phyloP scores from a whole-genome alignment of 2,329 filamentous ascomycete species.

The Colletotrichum tanaceti region DNA sequence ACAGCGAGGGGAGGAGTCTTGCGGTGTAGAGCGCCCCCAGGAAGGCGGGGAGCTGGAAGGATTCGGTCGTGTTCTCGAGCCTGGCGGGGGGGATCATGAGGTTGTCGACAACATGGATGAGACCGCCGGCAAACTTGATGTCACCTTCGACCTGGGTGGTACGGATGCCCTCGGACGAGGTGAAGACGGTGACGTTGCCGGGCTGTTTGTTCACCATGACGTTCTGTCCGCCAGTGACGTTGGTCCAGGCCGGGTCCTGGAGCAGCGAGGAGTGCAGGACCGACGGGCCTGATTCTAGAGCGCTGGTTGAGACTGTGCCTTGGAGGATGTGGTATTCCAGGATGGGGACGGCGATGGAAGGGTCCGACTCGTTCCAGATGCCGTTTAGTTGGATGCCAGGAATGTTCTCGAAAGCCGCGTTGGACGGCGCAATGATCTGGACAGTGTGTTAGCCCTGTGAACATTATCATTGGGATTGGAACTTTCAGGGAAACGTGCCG shows the following conservation, averaged over 20 bases:
- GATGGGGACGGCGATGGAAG: constrained; percentile 59
- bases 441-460: neutral
- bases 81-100: constrained; percentile 60
- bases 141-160: constrained; percentile 57
- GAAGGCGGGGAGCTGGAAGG: constrained; percentile 55
- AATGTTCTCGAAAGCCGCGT: constrained; percentile 67
- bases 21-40: constrained; percentile 55
- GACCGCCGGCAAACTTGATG: constrained; percentile 60
- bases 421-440: constrained; percentile 67
- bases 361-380: constrained; percentile 58
- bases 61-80: constrained; percentile 50
- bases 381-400: constrained; percentile 62
- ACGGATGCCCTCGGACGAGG: constrained; percentile 55
- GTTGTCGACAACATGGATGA: constrained; percentile 65
- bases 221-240: constrained; percentile 62
- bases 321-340: constrained; percentile 72
- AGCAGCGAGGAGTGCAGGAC: constrained; percentile 59
- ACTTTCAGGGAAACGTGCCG: constrained; percentile 48
- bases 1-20: constrained; percentile 54
- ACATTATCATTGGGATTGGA: neutral
- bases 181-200: constrained; percentile 54
- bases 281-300: constrained; percentile 52
- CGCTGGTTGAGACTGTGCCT: constrained; percentile 57
- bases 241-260: constrained; percentile 55
- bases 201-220: constrained; percentile 60